A percentile compares a stretch with the other conserved stretches of the same genome.
phyloP scores from a whole-genome alignment of 2,329 filamentous ascomycete genomes.

The Decorospora gaudefroyi region DNA sequence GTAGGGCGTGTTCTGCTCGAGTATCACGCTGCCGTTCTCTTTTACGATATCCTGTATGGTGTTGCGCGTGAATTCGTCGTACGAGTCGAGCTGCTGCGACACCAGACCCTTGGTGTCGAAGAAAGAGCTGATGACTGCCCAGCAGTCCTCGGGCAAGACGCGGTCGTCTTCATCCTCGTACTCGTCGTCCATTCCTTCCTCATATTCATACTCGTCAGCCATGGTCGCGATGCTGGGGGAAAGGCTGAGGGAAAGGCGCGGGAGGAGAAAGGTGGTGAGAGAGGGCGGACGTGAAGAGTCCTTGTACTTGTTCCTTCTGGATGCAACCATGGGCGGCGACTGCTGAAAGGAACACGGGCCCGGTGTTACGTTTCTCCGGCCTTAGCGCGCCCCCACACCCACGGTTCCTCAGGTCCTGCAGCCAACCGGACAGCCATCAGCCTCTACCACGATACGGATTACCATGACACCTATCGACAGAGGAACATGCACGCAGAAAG shows the following conservation, averaged over 20 bases:
- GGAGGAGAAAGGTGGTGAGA: constrained; percentile 8
- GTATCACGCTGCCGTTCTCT: constrained; percentile 87
- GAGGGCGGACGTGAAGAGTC: constrained; percentile 20
- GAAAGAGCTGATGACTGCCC: constrained; percentile 96
- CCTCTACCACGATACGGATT: too few relatives aligned
- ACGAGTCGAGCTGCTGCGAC: constrained; percentile 96
- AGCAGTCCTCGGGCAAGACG: constrained; percentile 95
- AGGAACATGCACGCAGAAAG: too few relatives aligned
- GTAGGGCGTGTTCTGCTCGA: constrained; percentile 87
- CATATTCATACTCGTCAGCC: constrained; percentile 60
- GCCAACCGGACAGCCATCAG: too few relatives aligned
- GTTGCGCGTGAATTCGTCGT: constrained; percentile 92
- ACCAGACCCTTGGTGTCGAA: constrained; percentile 96
- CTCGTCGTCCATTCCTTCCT: constrained; percentile 68
- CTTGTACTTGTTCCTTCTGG: constrained; percentile 25
- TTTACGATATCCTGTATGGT: constrained; percentile 94
- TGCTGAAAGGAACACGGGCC: constrained; percentile 25
- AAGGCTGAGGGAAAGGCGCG: constrained; percentile 10
- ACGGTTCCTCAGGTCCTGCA: too few relatives aligned
- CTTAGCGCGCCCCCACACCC: too few relatives aligned
- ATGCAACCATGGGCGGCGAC: constrained; percentile 30
- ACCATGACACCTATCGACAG: too few relatives aligned
- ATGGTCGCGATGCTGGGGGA: constrained; percentile 47
- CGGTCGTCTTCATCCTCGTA: constrained; percentile 60
- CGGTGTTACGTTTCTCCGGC: constrained; percentile 4